These are phyloP conservation scores for Thielaviopsis populi DNA, from an alignment of 2,329 filamentous ascomycete genomes.

Conservation along the genomic window DNA sequence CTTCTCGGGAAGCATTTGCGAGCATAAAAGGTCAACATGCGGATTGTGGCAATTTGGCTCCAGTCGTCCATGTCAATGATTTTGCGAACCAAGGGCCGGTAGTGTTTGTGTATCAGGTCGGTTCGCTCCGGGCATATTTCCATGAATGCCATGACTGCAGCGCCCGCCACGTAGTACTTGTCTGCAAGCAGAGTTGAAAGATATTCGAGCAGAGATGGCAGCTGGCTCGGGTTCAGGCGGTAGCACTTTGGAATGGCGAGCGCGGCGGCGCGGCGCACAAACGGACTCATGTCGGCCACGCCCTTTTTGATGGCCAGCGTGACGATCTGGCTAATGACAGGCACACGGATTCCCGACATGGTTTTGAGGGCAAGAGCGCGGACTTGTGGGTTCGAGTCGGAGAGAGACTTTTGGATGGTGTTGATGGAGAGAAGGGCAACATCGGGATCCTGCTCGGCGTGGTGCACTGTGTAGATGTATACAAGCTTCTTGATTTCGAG, in stretches of 20 bases:
- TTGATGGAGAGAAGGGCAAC: slow-evolving; percentile 94
- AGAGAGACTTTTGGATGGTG: slow-evolving; percentile 94
- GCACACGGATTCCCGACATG: slow-evolving; percentile 95
- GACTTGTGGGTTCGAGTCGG: slow-evolving; percentile 78
- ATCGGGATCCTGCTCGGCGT: slow-evolving; percentile 92
- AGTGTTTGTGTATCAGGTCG: slow-evolving; percentile 82
- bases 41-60: slow-evolving; percentile 75
- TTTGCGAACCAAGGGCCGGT: slow-evolving; percentile 71
- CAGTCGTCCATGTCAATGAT: slow-evolving; percentile 98
- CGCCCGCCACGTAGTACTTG: slow-evolving; percentile 90
- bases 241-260: slow-evolving; percentile 94
- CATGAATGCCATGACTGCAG: slow-evolving; percentile 76
- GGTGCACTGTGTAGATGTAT: slow-evolving; percentile 93
- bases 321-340: slow-evolving; percentile 95
- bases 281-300: slow-evolving; percentile 81
- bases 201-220: slow-evolving; percentile 74
- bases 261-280: slow-evolving; percentile 83
- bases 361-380: slow-evolving; percentile 84
- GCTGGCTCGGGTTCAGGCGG: slow-evolving; percentile 68
- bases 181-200: slow-evolving; percentile 66
- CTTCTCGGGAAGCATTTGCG: slow-evolving; percentile 72
- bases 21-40: slow-evolving; percentile 70
- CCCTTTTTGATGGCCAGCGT: slow-evolving; percentile 92
- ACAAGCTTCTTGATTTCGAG: slow-evolving; percentile 95
- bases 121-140: slow-evolving; percentile 78